phyloP scores from a whole-genome alignment of 495 filamentous ascomycete genomes.

The Acidomyces sp. region DNA sequence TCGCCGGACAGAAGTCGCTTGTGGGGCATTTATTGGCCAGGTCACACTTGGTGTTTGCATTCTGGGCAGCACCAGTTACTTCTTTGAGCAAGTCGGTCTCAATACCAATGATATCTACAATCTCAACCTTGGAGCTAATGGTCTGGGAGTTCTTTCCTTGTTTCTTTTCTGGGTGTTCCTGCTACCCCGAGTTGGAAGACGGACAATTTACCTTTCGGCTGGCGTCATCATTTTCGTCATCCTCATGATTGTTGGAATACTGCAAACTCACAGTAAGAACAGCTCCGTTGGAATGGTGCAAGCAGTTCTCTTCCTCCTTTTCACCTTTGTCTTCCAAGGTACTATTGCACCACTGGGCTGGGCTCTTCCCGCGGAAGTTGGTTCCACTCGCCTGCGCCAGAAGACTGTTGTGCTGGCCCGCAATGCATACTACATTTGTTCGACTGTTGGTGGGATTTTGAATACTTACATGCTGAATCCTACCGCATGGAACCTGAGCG shows the following conservation, averaged over 20 bases:
- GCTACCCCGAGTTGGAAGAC: constrained; percentile 25
- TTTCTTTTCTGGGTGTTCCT: too few species aligned
- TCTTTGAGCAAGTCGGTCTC: constrained; percentile 32
- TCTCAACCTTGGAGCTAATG: constrained; percentile 26
- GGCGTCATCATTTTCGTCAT: constrained; percentile 21
- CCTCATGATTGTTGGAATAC: constrained; percentile 28
- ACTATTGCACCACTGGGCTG: constrained; percentile 46
- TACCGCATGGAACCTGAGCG: constrained; percentile 40
- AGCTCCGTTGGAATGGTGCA: constrained; percentile 10
- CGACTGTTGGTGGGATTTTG: constrained; percentile 30
- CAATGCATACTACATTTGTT: constrained; percentile 40
- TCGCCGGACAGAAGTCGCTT: constrained; percentile 44
- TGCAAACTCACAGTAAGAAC: constrained; percentile 19
- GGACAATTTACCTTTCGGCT: constrained; percentile 27
- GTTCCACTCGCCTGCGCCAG: constrained; percentile 29
- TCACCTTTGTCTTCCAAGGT: constrained; percentile 40
- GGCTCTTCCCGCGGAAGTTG: constrained; percentile 45
- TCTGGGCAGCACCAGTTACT: constrained; percentile 24
- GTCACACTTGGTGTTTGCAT: constrained; percentile 20
- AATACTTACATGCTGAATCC: constrained; percentile 39
- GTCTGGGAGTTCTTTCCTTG: too few species aligned
- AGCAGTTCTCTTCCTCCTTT: constrained; percentile 29
- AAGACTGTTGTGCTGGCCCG: constrained; percentile 44
- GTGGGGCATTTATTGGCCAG: constrained; percentile 1
- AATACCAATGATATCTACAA: constrained; percentile 19